Evolutionary conservation across 352 stramenopile genomes (phyloP).

Genomic region (Blastocystis sp.): DNA sequence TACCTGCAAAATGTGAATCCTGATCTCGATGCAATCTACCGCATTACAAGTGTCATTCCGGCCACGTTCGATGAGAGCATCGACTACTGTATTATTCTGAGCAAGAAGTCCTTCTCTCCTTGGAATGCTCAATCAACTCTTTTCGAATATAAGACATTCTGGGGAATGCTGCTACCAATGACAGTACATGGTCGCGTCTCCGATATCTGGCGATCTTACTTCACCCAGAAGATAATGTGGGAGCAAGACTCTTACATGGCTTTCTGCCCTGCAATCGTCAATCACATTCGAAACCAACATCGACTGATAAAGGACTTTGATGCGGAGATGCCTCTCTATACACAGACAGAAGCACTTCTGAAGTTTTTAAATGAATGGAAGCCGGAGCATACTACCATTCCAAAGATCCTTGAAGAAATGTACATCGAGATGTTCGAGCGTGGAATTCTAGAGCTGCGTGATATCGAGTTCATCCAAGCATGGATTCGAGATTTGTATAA

Average conservation of each 20-base stretch:
- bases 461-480: slow-evolving; percentile 29
- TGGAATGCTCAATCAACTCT: slow-evolving; percentile 57
- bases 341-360: slow-evolving; percentile 28
- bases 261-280: slow-evolving; percentile 52
- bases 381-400: background rate
- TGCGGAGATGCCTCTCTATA: slow-evolving; percentile 58
- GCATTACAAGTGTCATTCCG: slow-evolving; percentile 44
- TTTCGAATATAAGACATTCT: slow-evolving; percentile 41
- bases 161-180: slow-evolving; percentile 52
- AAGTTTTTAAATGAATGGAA: slow-evolving; percentile 48
- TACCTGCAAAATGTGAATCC: slow-evolving; percentile 60
- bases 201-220: slow-evolving; percentile 60
- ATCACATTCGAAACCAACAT: slow-evolving; percentile 60
- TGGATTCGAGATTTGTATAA: slow-evolving; percentile 12
- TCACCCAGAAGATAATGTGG: slow-evolving; percentile 39
- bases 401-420: slow-evolving; percentile 46
- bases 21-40: slow-evolving; percentile 58
- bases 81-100: slow-evolving; percentile 32
- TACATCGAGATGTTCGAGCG: slow-evolving; percentile 55
- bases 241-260: background rate
- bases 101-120: slow-evolving; percentile 35
- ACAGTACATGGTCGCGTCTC: slow-evolving; percentile 36
- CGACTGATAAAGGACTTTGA: slow-evolving; percentile 55
- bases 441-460: slow-evolving; percentile 42
- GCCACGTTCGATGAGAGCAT: slow-evolving; percentile 24